A percentile compares a stretch with the other conserved stretches of the same genome.
phyloP scores from a whole-genome alignment of 2,329 filamentous ascomycete genomes.

The Penicillium paneum region DNA sequence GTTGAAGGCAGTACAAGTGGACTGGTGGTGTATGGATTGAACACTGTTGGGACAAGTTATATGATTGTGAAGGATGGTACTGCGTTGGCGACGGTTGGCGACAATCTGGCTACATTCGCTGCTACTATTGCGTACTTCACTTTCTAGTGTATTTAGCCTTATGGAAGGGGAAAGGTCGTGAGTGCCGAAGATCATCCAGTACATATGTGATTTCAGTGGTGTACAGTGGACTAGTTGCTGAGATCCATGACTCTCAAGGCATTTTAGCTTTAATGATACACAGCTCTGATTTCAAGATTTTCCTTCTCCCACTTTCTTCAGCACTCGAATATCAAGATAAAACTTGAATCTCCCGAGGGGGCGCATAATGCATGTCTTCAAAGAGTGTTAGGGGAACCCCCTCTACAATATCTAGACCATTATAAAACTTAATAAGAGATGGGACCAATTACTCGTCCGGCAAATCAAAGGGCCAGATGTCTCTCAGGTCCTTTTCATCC shows the following conservation, averaged over 20 bases:
- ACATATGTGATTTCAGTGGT: not conserved
- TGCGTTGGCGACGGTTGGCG: conserved; percentile 43
- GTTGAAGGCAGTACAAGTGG: conserved; percentile 40
- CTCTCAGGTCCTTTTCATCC: too few relatives aligned
- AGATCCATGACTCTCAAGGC: too few relatives aligned
- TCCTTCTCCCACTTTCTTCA: not conserved
- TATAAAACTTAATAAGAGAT: too few relatives aligned
- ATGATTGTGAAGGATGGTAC: conserved; percentile 48
- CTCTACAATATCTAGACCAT: too few relatives aligned
- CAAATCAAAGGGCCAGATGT: too few relatives aligned
- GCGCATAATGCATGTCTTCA: not conserved
- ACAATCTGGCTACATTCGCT: conserved; percentile 49
- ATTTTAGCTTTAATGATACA: too few relatives aligned
- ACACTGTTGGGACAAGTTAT: conserved; percentile 46
- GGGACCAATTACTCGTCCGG: too few relatives aligned
- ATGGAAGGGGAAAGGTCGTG: not conserved
- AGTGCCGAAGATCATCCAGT: not conserved
- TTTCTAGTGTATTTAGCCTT: conserved; percentile 7
- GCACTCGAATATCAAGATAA: not conserved
- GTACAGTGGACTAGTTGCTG: too few relatives aligned
- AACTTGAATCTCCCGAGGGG: not conserved
- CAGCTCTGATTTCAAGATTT: not conserved
- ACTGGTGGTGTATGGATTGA: conserved; percentile 47
- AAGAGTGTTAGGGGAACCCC: too few relatives aligned
- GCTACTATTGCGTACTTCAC: conserved; percentile 45